Conservation (phyloP, 2,329 filamentous ascomycete species). For the Monilinia vaccinii-corymbosi region DNA sequence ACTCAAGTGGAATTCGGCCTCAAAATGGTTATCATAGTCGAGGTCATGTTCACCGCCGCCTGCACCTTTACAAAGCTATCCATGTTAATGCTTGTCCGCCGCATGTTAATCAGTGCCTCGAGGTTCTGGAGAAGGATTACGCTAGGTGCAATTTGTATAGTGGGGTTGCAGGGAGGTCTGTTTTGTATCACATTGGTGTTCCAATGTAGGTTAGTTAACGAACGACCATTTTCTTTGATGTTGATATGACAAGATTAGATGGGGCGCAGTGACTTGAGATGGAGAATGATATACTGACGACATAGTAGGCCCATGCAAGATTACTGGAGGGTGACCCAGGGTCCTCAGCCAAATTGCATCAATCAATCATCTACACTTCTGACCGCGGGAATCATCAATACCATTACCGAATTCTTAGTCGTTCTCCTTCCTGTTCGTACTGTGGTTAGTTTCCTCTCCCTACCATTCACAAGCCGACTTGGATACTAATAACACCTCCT, state of each 20-base stretch:
- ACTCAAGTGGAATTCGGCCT: constrained; percentile 29
- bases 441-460: constrained; percentile 1
- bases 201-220: constrained; percentile 20
- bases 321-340: constrained; percentile 32
- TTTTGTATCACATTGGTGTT: constrained; percentile 23
- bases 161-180: constrained; percentile 18
- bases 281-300: neutral
- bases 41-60: constrained; percentile 32
- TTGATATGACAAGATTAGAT: neutral
- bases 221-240: neutral
- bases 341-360: constrained; percentile 34
- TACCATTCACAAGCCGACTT: neutral
- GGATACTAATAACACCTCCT: constrained; percentile 21
- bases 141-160: constrained; percentile 14
- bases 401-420: constrained; percentile 48
- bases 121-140: constrained; percentile 22
- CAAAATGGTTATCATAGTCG: constrained; percentile 33
- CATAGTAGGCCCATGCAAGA: constrained; percentile 29
- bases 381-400: constrained; percentile 49
- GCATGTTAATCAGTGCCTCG: constrained; percentile 18
- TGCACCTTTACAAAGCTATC: constrained; percentile 33
- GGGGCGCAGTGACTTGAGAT: neutral
- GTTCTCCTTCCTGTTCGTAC: constrained; percentile 40
- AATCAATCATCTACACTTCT: constrained; percentile 43
- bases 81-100: constrained; percentile 29